Percentiles rank a stretch among this genome's conserved stretches.
Evolutionary conservation across 2,329 filamentous ascomycete genomes (phyloP).

Genomic region (Aspergillus oerlinghausenensis): DNA sequence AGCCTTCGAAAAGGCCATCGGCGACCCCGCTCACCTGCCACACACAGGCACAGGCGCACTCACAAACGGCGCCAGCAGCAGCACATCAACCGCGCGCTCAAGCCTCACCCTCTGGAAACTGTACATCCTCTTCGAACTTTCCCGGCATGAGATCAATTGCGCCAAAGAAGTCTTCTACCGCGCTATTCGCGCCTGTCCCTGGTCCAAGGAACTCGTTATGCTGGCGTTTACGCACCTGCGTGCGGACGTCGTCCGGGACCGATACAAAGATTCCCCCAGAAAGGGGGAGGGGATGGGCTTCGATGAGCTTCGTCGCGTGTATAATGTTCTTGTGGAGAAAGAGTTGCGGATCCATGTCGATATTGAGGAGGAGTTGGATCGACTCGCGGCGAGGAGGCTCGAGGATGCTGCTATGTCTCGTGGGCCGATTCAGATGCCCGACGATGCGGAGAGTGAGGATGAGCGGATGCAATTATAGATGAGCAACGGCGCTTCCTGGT

Average conservation of each 20-base stretch:
- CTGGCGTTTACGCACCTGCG: conserved; percentile 49
- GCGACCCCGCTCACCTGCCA: conserved; percentile 14
- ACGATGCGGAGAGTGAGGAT: conserved; percentile 27
- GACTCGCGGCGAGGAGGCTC: conserved; percentile 21
- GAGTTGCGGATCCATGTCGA: conserved; percentile 57
- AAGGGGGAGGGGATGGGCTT: conserved; percentile 32
- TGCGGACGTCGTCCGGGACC: conserved; percentile 13
- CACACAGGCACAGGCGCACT: conserved; percentile 2
- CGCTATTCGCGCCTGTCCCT: conserved; percentile 56
- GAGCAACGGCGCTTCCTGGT: neutral
- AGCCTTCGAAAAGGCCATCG: conserved; percentile 52
- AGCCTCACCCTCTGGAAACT: conserved; percentile 49
- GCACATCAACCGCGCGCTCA: conserved; percentile 24
- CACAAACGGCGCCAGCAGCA: conserved; percentile 1
- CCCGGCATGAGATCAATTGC: conserved; percentile 32
- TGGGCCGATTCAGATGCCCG: conserved; percentile 25
- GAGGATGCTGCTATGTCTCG: conserved; percentile 3
- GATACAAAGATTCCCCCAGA: neutral
- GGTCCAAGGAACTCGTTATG: conserved; percentile 59
- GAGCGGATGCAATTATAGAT: conserved; percentile 8
- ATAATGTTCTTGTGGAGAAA: conserved; percentile 57
- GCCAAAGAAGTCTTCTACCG: conserved; percentile 53
- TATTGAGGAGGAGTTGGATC: conserved; percentile 43
- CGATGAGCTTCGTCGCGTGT: conserved; percentile 50
- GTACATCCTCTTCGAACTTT: conserved; percentile 48